Evolutionary conservation across 352 stramenopile species (phyloP).

Genomic region (Pythium coloratum): DNA sequence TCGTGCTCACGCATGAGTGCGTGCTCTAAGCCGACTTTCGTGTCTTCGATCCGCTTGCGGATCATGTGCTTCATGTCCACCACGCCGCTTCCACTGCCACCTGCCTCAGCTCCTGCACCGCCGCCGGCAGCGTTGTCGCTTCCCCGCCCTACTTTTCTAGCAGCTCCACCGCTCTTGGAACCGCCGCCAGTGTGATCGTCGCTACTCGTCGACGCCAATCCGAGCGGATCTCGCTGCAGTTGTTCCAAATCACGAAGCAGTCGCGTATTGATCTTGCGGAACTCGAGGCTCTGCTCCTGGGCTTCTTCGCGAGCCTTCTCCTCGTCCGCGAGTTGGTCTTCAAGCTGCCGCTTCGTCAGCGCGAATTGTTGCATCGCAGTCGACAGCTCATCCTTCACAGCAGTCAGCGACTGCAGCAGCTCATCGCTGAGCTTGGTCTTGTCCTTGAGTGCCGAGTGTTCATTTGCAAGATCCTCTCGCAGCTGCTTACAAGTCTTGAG

Average conservation of each 20-base stretch:
- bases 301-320: constrained; percentile 66
- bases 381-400: constrained; percentile 63
- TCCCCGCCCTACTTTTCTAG: not conserved
- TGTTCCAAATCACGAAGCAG: constrained; percentile 60
- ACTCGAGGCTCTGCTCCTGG: constrained; percentile 75
- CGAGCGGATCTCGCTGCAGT: constrained; percentile 34
- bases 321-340: constrained; percentile 79
- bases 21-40: constrained; percentile 51
- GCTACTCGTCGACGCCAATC: not conserved
- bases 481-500: constrained; percentile 57
- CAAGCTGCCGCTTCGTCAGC: constrained; percentile 70
- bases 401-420: constrained; percentile 56
- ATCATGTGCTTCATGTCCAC: constrained; percentile 42
- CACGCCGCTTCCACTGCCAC: constrained; percentile 11
- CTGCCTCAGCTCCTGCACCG: not conserved
- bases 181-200: not conserved
- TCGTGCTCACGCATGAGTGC: constrained; percentile 76
- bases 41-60: constrained; percentile 46
- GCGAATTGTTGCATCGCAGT: constrained; percentile 57
- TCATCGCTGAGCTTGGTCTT: constrained; percentile 52
- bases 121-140: not conserved
- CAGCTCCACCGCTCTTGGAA: not conserved
- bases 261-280: constrained; percentile 74
- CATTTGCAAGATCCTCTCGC: constrained; percentile 38
- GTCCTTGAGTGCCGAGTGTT: constrained; percentile 44